Percentiles rank a stretch among this genome's conserved stretches.
These are phyloP conservation scores for Sclerotinia trifoliorum DNA, from an alignment of 2,329 filamentous ascomycete species.

Conservation along the genomic window DNA sequence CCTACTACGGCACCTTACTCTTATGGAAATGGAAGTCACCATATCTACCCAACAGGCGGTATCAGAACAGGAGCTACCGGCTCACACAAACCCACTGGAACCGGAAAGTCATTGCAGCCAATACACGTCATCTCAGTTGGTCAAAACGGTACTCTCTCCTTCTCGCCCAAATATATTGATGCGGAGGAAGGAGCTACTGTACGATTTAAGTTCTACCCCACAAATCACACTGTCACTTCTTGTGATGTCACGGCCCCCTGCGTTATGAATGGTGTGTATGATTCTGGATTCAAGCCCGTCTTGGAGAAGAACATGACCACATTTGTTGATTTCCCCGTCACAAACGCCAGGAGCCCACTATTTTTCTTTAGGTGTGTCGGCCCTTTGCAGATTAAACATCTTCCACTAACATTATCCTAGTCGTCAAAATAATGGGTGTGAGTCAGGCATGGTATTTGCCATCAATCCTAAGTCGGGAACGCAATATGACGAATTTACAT, in stretches of 20 bases:
- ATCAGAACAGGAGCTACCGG: neutral
- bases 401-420: slow-evolving; percentile 13
- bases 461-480: slow-evolving; percentile 22
- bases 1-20: slow-evolving; percentile 1
- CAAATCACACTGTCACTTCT: slow-evolving; percentile 24
- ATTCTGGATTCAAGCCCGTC: slow-evolving; percentile 23
- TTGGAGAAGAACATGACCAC: slow-evolving; percentile 20
- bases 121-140: slow-evolving; percentile 25
- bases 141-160: slow-evolving; percentile 22
- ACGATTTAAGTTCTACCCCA: slow-evolving; percentile 23
- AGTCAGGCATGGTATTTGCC: slow-evolving; percentile 27
- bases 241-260: slow-evolving; percentile 22
- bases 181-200: slow-evolving; percentile 24
- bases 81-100: slow-evolving; percentile 12
- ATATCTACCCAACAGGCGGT: neutral
- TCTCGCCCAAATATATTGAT: slow-evolving; percentile 20
- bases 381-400: neutral
- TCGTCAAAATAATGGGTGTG: slow-evolving; percentile 23
- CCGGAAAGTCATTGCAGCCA: slow-evolving; percentile 1
- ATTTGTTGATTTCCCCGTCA: slow-evolving; percentile 24
- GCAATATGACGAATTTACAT: slow-evolving; percentile 18
- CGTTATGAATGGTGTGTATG: slow-evolving; percentile 20
- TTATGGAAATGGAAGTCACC: slow-evolving; percentile 14
- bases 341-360: slow-evolving; percentile 15
- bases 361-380: slow-evolving; percentile 20